phyloP scores from a whole-genome alignment of 805 yeast species.

The Starmerella davenportii region DNA sequence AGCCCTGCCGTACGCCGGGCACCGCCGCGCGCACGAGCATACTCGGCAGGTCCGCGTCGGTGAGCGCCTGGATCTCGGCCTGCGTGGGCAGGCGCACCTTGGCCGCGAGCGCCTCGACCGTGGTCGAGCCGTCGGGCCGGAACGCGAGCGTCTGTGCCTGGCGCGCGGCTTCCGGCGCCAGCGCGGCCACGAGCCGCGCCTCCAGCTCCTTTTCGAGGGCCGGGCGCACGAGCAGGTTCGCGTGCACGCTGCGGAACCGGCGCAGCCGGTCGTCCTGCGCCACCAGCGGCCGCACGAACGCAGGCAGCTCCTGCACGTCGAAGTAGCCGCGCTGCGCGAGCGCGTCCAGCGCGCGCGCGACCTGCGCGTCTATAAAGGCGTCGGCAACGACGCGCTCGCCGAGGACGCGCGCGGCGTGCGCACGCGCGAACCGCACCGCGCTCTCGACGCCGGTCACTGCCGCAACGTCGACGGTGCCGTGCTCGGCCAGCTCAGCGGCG shows the following conservation, averaged over 20 bases:
- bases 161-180: too few relatives aligned
- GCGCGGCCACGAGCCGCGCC: background rate
- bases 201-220: slow-evolving; percentile 7
- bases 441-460: background rate
- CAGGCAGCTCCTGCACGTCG: background rate
- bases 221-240: slow-evolving; percentile 6
- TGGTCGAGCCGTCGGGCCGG: slow-evolving; percentile 5
- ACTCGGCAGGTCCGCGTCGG: background rate
- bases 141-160: background rate
- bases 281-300: background rate
- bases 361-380: slow-evolving; percentile 3
- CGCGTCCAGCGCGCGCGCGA: background rate
- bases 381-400: slow-evolving; percentile 5
- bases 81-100: slow-evolving; percentile 3
- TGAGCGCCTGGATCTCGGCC: background rate
- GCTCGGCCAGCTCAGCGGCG: slow-evolving; percentile 6
- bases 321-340: slow-evolving; percentile 6
- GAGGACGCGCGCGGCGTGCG: slow-evolving; percentile 1
- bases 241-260: background rate
- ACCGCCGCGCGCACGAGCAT: slow-evolving; percentile 3
- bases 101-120: slow-evolving; percentile 3
- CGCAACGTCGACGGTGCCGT: background rate
- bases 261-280: background rate
- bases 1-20: slow-evolving; percentile 5
- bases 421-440: background rate